Evolutionary conservation across 176 grass and related monocot genomes (phyloP), one percentile per base, ranked within the genome.

Genomic region (Hsuehochloa calcarea): DNA sequence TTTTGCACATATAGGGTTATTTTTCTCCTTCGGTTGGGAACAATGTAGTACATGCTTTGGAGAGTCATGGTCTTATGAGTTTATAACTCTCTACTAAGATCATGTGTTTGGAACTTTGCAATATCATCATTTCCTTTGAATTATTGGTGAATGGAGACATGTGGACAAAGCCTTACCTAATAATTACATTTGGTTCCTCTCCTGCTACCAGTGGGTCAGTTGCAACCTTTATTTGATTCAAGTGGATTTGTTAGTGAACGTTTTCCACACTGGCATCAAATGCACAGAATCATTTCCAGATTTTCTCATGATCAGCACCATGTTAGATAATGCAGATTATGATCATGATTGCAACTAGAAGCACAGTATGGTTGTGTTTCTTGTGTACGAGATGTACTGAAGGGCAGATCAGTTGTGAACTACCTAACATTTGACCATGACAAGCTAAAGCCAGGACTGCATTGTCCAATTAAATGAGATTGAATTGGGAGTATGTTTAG

Each of bases 111-210:
- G 71, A 61, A 20, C 55, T n/a, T n/a, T 51, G 44, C n/a, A 61
- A 82, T 61, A 59, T 70, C 64, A 76, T 70, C 38, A 19, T 88
- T 77, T 50, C 68, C 20, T 31, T 38, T 37, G 5, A 77, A 82
- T 40, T 23, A 52, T 29, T 49, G 22, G 6, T 81, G 3, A 61
- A 63, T 20, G 29, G 34, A 83, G 44, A 76, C 19, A 83, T 61
- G 39, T 60, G 29, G 31, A 45, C 5, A 19, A 26, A 38, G 6
- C 27, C 26, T n/a, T 46, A 35, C 60, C 14, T n/a, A 68, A 26
- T 23, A 76, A 82, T 82, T 82, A 26, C 19, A 14, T 82, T 29
- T 80, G 55, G 59, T 73, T 43, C n/a, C 45, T 31, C 80, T 82
- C 66, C 0, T 71, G 5, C 15, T 58, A 71, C 0, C 14, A 17